Base-by-base conservation (phyloP, 257 asterid genomes). In the Capsicum chinense region DNA sequence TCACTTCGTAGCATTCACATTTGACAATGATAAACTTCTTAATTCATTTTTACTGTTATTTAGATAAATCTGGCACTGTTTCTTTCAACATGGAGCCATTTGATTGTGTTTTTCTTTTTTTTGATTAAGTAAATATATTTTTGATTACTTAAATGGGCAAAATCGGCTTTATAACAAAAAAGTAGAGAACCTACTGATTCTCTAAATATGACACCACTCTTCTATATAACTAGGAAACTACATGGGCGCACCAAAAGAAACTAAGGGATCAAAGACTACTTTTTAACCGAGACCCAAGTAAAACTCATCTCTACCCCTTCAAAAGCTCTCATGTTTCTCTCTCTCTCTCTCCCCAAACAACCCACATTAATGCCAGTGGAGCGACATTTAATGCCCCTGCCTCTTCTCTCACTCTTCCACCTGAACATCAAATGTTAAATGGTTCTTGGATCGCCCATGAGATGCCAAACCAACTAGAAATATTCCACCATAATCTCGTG, bases 1-100 rank as follows among this genome's bases (percentile, higher is more conserved):
- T 74, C 21, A 80, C 57, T 56, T 76, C 63, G 14, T 76, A 74
- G 62, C 62, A 50, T 74, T 13, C 26, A 21, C 21, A 52, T 50
- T 52, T 13, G 21, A 48, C 26, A 3, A 1, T 2, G 8, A 74
- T 52, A 13, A 76, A 13, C 81, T 76, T 52, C 63, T 52, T 26
- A 52, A 19, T 76, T 21, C 63, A 76, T 52, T 8, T 76, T 52
- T 26, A 13, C 62, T 6, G 21, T 52, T 50, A 76, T 13, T 52
- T 21, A 26, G 47, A 50, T 76, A 52, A 59, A 48, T 73, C 59
- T 50, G 59, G 21, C 8, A 9, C n/a, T 73, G 59, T 48, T 73
- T 73, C 42, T 48, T 48, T 73, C 59, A 73, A 48, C 3, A 19
- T 73, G 80, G 58, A 19, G n/a, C 42, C 60, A 48, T 48, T 48